A percentile compares a stretch with the other conserved stretches of the same genome.
These are phyloP conservation scores for Lentinula guzmanii DNA, from an alignment of 768 basidiomycete species.

Conservation along the genomic window DNA sequence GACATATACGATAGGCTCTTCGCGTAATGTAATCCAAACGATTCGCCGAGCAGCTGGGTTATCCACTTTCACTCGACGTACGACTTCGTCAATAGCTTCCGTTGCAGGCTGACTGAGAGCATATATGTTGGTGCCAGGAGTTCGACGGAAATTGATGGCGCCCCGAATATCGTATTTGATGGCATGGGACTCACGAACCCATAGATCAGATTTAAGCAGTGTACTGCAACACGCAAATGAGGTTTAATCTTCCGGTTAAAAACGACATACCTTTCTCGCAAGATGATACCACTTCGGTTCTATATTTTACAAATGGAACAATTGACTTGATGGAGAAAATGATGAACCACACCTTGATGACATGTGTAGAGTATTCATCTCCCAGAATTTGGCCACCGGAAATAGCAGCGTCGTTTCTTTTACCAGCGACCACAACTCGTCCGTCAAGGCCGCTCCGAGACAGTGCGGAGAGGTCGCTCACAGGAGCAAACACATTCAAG, in stretches of 20 bases:
- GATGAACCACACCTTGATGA: conserved; percentile 61
- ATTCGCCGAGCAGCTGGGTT: conserved; percentile 60
- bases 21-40: conserved; percentile 90
- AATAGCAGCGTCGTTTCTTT: conserved; percentile 68
- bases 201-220: conserved; percentile 89
- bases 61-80: conserved; percentile 51
- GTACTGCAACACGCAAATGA: conserved; percentile 39
- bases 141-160: conserved; percentile 90
- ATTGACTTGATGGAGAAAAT: background rate
- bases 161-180: conserved; percentile 74
- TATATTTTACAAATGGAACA: conserved; percentile 19
- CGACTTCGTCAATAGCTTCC: conserved; percentile 80
- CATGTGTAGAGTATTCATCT: conserved; percentile 94
- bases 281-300: conserved; percentile 91
- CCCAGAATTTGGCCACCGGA: conserved; percentile 83
- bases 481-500: conserved; percentile 86
- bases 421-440: conserved; percentile 56
- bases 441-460: conserved; percentile 62
- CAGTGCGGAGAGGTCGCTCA: conserved; percentile 79
- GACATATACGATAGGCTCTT: conserved; percentile 88
- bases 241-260: background rate
- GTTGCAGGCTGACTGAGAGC: conserved; percentile 91
- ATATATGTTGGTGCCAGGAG: conserved; percentile 77
- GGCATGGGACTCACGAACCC: conserved; percentile 67
- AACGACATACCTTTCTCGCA: conserved; percentile 70